phyloP scores from a whole-genome alignment of 2,329 filamentous ascomycete species.

The Neopestalotiopsis sp. region DNA sequence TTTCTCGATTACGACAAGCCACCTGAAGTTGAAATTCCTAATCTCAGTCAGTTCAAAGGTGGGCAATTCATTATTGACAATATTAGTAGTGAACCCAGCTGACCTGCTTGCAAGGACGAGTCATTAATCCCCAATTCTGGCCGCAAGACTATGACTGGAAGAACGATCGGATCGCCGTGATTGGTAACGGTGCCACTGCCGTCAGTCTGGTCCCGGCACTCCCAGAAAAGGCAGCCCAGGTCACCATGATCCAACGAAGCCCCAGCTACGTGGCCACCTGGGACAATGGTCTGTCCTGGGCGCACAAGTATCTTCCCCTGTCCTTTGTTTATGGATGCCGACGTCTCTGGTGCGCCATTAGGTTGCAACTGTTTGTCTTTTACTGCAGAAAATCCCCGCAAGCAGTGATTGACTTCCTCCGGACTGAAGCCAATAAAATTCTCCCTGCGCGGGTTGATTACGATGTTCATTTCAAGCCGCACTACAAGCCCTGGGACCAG shows the following conservation, averaged over 20 bases:
- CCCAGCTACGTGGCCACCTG: conserved; percentile 67
- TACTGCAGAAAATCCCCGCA: not conserved
- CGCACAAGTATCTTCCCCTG: not conserved
- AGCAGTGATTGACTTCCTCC: not conserved
- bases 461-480: not conserved
- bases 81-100: conserved; percentile 33
- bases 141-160: conserved; percentile 67
- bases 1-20: not conserved
- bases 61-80: not conserved
- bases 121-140: conserved; percentile 72
- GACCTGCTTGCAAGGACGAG: conserved; percentile 56
- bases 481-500: not conserved
- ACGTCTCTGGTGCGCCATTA: not conserved
- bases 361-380: not conserved
- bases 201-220: conserved; percentile 75
- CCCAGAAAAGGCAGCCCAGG: conserved; percentile 64
- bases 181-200: conserved; percentile 81
- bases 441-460: not conserved
- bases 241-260: conserved; percentile 81
- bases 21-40: not conserved
- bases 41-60: not conserved
- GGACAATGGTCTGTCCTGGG: conserved; percentile 31
- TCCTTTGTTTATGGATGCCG: conserved; percentile 21
- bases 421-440: not conserved
- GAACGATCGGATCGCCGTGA: conserved; percentile 70